Evolutionary conservation across 805 yeast species (phyloP).

Genomic region (Kluyveromyces starmeri): DNA sequence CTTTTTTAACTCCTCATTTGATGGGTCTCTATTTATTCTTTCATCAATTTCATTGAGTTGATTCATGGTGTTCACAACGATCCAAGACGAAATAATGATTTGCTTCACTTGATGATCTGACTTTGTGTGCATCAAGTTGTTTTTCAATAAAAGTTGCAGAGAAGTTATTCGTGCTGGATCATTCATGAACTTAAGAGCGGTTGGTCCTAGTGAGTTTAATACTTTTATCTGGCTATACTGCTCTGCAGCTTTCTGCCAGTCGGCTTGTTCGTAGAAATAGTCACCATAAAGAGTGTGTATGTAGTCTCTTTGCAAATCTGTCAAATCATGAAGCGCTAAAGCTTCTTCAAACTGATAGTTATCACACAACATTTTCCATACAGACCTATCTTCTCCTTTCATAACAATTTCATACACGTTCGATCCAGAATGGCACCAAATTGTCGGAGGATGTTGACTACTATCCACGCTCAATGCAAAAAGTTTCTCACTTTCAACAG

Average conservation of each 20-base stretch:
- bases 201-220: slow-evolving; percentile 56
- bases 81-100: slow-evolving; percentile 30
- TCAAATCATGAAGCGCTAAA: slow-evolving; percentile 31
- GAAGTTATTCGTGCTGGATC: slow-evolving; percentile 32
- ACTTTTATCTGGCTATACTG: slow-evolving; percentile 47
- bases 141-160: slow-evolving; percentile 37
- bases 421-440: slow-evolving; percentile 61
- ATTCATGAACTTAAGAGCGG: slow-evolving; percentile 49
- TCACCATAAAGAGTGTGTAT: slow-evolving; percentile 50
- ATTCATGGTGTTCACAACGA: slow-evolving; percentile 29
- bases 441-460: slow-evolving; percentile 36
- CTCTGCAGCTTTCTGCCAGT: slow-evolving; percentile 39
- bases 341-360: slow-evolving; percentile 58
- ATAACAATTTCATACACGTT: slow-evolving; percentile 65
- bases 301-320: slow-evolving; percentile 36
- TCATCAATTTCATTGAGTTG: slow-evolving; percentile 31
- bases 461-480: slow-evolving; percentile 45
- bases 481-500: slow-evolving; percentile 29
- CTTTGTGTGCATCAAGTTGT: slow-evolving; percentile 29
- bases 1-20: slow-evolving; percentile 14
- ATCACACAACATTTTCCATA: slow-evolving; percentile 61
- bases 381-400: slow-evolving; percentile 58
- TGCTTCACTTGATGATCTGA: slow-evolving; percentile 23
- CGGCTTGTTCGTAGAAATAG: slow-evolving; percentile 30
- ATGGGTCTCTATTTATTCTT: slow-evolving; percentile 21